Percentiles rank a stretch among this genome's conserved stretches.
These are phyloP conservation scores for Skeletonema marinoi DNA, from an alignment of 108 stramenopile genomes.

Conservation along the genomic window DNA sequence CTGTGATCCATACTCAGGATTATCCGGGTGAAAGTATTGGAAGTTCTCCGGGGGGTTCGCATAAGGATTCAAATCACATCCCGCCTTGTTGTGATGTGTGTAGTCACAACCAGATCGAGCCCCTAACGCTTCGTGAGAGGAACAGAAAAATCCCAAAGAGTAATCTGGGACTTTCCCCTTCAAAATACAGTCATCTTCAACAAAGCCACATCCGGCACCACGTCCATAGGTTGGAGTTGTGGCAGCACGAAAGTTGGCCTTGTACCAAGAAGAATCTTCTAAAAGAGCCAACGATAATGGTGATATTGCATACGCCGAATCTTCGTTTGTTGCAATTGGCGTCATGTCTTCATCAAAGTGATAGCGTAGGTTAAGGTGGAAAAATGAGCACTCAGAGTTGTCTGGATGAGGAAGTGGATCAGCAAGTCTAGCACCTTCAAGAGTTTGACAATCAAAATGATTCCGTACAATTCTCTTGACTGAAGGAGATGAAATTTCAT, in stretches of 20 bases:
- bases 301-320: slow-evolving; percentile 34
- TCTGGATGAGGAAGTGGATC: slow-evolving; percentile 26
- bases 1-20: slow-evolving; percentile 33
- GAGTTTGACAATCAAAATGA: slow-evolving; percentile 50
- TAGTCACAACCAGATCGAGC: slow-evolving; percentile 44
- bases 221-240: slow-evolving; percentile 43
- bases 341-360: slow-evolving; percentile 48
- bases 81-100: slow-evolving; percentile 51
- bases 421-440: slow-evolving; percentile 39
- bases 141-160: slow-evolving; percentile 48
- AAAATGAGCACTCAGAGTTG: slow-evolving; percentile 55
- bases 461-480: slow-evolving; percentile 46
- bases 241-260: slow-evolving; percentile 54
- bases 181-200: slow-evolving; percentile 44
- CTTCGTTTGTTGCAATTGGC: slow-evolving; percentile 16
- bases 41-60: slow-evolving; percentile 22
- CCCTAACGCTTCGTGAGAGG: slow-evolving; percentile 17
- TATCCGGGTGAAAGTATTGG: slow-evolving; percentile 27
- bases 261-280: slow-evolving; percentile 58
- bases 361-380: slow-evolving; percentile 41
- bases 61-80: slow-evolving; percentile 26
- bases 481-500: slow-evolving; percentile 43
- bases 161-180: slow-evolving; percentile 34
- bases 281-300: slow-evolving; percentile 48
- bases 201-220: slow-evolving; percentile 51